phyloP scores from a whole-genome alignment of 2,329 filamentous ascomycete genomes.

The Trichoderma arundinaceum region DNA sequence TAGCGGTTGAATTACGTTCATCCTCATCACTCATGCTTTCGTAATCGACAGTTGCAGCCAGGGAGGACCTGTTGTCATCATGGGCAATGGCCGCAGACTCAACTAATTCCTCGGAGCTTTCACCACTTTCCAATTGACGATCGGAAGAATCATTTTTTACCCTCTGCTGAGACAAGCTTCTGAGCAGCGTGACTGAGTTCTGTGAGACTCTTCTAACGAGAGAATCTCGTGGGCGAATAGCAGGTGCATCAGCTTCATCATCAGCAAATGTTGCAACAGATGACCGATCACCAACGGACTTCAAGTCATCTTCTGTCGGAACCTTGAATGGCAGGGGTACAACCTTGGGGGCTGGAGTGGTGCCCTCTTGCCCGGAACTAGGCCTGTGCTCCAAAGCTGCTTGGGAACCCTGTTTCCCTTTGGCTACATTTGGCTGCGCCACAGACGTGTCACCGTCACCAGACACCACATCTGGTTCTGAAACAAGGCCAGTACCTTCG shows the following conservation, averaged over 20 bases:
- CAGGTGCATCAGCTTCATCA: constrained; percentile 52
- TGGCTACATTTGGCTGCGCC: not conserved
- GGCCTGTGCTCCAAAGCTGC: constrained; percentile 33
- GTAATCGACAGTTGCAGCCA: constrained; percentile 64
- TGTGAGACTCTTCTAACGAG: constrained; percentile 57
- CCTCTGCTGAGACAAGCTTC: constrained; percentile 49
- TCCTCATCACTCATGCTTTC: constrained; percentile 53
- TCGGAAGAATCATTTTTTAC: constrained; percentile 36
- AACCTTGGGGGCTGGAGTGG: constrained; percentile 54
- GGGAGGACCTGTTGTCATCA: constrained; percentile 56
- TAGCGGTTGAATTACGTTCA: constrained; percentile 40
- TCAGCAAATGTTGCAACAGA: constrained; percentile 75
- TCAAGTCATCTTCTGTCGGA: constrained; percentile 51
- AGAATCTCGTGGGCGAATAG: constrained; percentile 44
- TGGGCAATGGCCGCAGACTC: constrained; percentile 41
- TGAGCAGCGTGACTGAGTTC: constrained; percentile 53
- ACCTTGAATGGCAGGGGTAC: constrained; percentile 70
- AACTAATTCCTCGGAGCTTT: constrained; percentile 56
- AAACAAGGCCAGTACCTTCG: constrained; percentile 38
- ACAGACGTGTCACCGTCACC: not conserved
- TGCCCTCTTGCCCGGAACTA: constrained; percentile 34
- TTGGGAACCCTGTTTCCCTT: constrained; percentile 37
- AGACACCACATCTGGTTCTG: not conserved
- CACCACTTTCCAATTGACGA: constrained; percentile 38
- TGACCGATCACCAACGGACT: constrained; percentile 58